Evolutionary conservation across 371 early-diverging fungal genomes (phyloP), one percentile per base, ranked within the genome.

Genomic region (Gilbertella persicaria): DNA sequence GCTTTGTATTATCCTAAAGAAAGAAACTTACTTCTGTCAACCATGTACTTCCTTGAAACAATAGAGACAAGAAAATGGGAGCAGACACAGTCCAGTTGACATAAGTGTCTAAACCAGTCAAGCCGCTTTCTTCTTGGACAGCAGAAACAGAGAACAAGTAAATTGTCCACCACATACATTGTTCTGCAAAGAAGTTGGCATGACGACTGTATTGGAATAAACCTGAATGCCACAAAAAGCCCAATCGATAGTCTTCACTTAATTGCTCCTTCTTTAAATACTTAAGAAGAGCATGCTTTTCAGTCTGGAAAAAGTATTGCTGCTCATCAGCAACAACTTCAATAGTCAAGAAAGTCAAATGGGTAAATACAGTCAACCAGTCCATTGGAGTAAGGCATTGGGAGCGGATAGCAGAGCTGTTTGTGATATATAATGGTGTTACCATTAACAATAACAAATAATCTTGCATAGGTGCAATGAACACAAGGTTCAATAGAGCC

Each of bases 301-400:
- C 62, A 26, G 70, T 74, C 55, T 95, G 94, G 66, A 92, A 94
- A 1, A 48, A 59, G 73, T 83, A 94, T 60, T 93, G 91, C 54
- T 96, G 95, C 35, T 90, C 62, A 67, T 96, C 96, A 0, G 95
- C 92, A 6, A 84, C 52, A 0, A 71, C 75, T 66, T 95, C 95
- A 20, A 79, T 36, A 0, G 54, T 39, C 20, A 90, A 60, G 13
- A 82, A 67, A 0, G 45, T 41, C 4, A 86, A 33, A 58, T 82
- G 85, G 4, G 75, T 41, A 2, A 51, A 55, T 2, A 71, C 51
- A 0, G 83, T 80, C 19, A 73, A 25, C 14, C 62, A 63, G 62
- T 93, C 90, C 30, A 79, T 25, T 24, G 17, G 26, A 30, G 66
- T 62, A n/a, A 73, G 30, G 23, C 46, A 46, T 35, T 45, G 14